phyloP scores from a whole-genome alignment of 202 grass and related monocot species.

The Digitaria exilis region DNA sequence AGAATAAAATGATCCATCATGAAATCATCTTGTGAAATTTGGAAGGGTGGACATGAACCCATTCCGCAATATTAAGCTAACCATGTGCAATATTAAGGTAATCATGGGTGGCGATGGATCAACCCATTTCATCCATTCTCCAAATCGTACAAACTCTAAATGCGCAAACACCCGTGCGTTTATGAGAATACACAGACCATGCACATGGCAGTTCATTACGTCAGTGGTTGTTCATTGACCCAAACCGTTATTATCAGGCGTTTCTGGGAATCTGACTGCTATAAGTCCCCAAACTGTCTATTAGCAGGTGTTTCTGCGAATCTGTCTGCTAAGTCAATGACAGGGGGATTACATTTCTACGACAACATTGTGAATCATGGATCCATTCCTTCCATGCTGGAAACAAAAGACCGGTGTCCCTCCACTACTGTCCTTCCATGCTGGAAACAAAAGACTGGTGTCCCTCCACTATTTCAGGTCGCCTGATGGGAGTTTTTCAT shows the following conservation, averaged over 20 bases:
- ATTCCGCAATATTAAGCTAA: neutral
- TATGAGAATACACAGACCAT: neutral
- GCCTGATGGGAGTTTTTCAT: neutral
- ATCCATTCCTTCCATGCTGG: conserved; percentile 3
- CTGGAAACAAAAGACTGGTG: conserved; percentile 11
- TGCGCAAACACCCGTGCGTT: neutral
- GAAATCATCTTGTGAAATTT: neutral
- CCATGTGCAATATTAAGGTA: neutral
- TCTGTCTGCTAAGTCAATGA: neutral
- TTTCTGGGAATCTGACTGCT: neutral
- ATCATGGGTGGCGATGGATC: neutral
- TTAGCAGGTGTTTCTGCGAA: neutral
- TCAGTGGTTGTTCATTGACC: neutral
- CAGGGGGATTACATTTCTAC: conserved; percentile 17
- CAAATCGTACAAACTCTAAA: too few relatives aligned
- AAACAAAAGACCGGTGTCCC: conserved; percentile 19
- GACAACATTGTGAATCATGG: conserved; percentile 12
- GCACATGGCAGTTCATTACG: neutral
- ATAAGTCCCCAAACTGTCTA: neutral
- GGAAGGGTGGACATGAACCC: neutral
- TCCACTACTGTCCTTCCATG: conserved; percentile 18
- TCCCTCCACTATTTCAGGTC: neutral
- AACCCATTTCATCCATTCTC: neutral
- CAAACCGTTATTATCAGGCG: neutral
- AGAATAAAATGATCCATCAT: neutral